Evolutionary conservation across 2,329 filamentous ascomycete genomes (phyloP).

Genomic region (Colletotrichum sp.): DNA sequence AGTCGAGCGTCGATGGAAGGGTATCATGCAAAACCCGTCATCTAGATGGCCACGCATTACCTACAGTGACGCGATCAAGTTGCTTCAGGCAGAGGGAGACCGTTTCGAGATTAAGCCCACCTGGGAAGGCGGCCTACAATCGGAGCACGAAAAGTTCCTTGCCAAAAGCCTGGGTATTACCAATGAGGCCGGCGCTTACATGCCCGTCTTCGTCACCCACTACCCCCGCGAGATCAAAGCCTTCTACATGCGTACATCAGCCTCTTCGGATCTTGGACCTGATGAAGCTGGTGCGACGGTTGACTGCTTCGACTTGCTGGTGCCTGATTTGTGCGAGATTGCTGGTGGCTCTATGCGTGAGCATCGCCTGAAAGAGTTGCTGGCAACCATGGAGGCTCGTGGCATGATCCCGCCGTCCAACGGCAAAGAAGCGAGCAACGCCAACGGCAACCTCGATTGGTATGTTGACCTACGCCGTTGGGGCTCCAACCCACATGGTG

Average conservation of each 20-base stretch:
- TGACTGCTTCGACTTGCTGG: constrained; percentile 88
- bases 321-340: constrained; percentile 86
- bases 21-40: constrained; percentile 54
- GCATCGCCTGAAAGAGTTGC: constrained; percentile 71
- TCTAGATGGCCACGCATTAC: constrained; percentile 78
- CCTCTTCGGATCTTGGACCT: background rate
- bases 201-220: constrained; percentile 89
- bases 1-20: constrained; percentile 74
- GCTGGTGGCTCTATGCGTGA: constrained; percentile 91
- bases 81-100: constrained; percentile 65
- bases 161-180: constrained; percentile 67
- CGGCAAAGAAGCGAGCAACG: constrained; percentile 25
- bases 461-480: constrained; percentile 88
- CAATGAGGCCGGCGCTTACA: constrained; percentile 47
- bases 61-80: constrained; percentile 77
- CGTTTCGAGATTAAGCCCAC: constrained; percentile 72
- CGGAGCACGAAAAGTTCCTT: constrained; percentile 92
- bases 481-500: constrained; percentile 90
- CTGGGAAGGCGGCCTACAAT: constrained; percentile 79
- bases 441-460: constrained; percentile 66
- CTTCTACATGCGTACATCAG: constrained; percentile 69
- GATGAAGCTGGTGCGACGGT: constrained; percentile 59
- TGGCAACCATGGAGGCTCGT: constrained; percentile 73
- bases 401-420: constrained; percentile 57
- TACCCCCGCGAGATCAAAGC: constrained; percentile 91